Evolutionary conservation across 2,329 filamentous ascomycete species (phyloP), one percentile per base, ranked within the genome.

Genomic region (Conoideocrella luteorostrata): DNA sequence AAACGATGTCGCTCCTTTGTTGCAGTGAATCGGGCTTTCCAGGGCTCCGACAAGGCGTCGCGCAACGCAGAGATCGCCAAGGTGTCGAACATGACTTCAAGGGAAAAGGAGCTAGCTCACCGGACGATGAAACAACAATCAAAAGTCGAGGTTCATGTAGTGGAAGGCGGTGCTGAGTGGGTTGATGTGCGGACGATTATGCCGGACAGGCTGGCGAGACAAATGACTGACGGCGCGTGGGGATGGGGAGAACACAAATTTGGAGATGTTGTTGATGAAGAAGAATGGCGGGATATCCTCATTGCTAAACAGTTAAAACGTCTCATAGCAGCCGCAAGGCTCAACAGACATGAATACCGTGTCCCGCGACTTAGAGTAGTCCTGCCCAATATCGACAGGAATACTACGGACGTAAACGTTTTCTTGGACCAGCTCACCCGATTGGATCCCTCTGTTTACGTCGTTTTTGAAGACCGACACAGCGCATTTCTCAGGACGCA

Each of bases 151-250:
- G 63, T 65, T 1, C 53, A 64, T 21, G 60, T 67, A 26, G 62
- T 68, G 17, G 55, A 62, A 7, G 56, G 53, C n/a, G 64, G 60
- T 5, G 44, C 39, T 3, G 56, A 64, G 49, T 68, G 63, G 63
- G 36, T 68, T 28, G 56, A 56, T 13, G 47, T 61, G 35, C 57
- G 60, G 23, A 54, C 57, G 7, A 50, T 65, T 2, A 56, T 56
- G 38, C 49, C 52, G 11, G 56, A 62, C 37, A 52, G 64, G 22
- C 53, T 69, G 41, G 61, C 61, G 7, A 54, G 64, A 4, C 64
- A 69, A 36, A 63, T 69, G 66, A 58, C 58, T 3, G 65, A 67
- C 36, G 56, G 56, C n/a, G 66, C 66, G 4, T 69, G 66, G 66
- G 56, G 55, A 6, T 69, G 66, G 66, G 66, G 63, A 5, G 61